Conservation (phyloP, 2,329 filamentous ascomycete species). For the Fusarium sp. region DNA sequence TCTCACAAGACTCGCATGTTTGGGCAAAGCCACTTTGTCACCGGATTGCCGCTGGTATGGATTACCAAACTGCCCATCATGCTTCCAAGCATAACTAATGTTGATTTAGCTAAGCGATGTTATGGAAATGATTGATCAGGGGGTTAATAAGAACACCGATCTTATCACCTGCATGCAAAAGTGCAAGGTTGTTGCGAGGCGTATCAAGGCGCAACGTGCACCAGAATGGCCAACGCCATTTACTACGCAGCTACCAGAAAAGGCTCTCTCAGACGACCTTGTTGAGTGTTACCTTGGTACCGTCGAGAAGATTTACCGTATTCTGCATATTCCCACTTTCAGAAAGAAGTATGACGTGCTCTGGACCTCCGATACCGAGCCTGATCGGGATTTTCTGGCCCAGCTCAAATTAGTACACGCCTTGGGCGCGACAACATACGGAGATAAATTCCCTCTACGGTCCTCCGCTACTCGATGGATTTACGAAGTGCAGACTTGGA, state of each 20-base stretch:
- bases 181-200: constrained; percentile 66
- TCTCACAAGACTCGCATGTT: constrained; percentile 69
- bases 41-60: constrained; percentile 60
- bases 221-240: constrained; percentile 62
- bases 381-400: constrained; percentile 63
- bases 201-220: constrained; percentile 64
- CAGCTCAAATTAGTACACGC: constrained; percentile 71
- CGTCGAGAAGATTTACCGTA: constrained; percentile 61
- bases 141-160: constrained; percentile 55
- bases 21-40: constrained; percentile 71
- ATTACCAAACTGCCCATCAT: neutral
- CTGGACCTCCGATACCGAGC: constrained; percentile 56
- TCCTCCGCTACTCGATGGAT: constrained; percentile 67
- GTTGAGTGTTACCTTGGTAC: constrained; percentile 64
- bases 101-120: constrained; percentile 57
- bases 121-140: constrained; percentile 59
- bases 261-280: constrained; percentile 59
- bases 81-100: neutral
- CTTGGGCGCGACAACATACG: constrained; percentile 65
- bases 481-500: constrained; percentile 68
- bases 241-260: constrained; percentile 57
- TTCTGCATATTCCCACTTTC: constrained; percentile 67
- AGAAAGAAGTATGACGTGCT: constrained; percentile 62
- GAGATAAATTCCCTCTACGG: constrained; percentile 64
- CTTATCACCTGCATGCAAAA: constrained; percentile 56